Evolutionary conservation across 2,329 filamentous ascomycete species (phyloP).

Genomic region (Ophiostoma australiae): DNA sequence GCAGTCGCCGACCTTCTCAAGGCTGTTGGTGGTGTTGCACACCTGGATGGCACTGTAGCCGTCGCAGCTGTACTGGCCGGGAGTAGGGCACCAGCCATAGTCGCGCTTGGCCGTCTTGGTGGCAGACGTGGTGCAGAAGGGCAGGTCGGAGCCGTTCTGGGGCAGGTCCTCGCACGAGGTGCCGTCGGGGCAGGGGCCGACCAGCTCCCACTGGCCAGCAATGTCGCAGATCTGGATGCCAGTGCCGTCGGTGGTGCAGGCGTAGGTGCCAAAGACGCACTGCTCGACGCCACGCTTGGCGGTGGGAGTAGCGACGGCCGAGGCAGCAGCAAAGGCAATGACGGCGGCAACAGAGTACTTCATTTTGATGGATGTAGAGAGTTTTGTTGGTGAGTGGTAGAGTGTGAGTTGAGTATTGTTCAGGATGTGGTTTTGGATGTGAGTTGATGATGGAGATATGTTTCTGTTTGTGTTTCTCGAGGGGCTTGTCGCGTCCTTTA

Average conservation of each 20-base stretch:
- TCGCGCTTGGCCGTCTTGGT: constrained; percentile 27
- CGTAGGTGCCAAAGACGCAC: constrained; percentile 32
- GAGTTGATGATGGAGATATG: background rate
- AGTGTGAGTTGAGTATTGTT: background rate
- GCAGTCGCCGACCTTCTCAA: constrained; percentile 29
- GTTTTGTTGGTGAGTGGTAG: background rate
- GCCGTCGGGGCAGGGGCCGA: constrained; percentile 30
- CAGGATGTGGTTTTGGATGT: background rate
- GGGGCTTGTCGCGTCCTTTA: background rate
- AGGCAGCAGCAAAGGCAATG: constrained; percentile 20
- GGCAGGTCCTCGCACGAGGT: constrained; percentile 29
- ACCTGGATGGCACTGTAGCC: constrained; percentile 31
- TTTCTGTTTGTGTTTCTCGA: background rate
- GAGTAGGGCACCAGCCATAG: constrained; percentile 27
- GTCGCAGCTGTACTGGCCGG: constrained; percentile 30
- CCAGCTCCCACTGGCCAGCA: constrained; percentile 28
- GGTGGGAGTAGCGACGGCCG: constrained; percentile 19
- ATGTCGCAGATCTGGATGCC: constrained; percentile 32
- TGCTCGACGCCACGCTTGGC: background rate
- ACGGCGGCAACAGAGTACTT: constrained; percentile 21
- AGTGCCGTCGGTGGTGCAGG: constrained; percentile 28
- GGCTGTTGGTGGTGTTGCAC: constrained; percentile 28
- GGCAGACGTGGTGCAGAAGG: constrained; percentile 28
- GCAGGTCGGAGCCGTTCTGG: constrained; percentile 29
- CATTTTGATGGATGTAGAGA: constrained; percentile 15